Percentiles rank a stretch among this genome's conserved stretches.
Conservation (phyloP, 768 basidiomycete species). For the Termitomyces sp. region DNA sequence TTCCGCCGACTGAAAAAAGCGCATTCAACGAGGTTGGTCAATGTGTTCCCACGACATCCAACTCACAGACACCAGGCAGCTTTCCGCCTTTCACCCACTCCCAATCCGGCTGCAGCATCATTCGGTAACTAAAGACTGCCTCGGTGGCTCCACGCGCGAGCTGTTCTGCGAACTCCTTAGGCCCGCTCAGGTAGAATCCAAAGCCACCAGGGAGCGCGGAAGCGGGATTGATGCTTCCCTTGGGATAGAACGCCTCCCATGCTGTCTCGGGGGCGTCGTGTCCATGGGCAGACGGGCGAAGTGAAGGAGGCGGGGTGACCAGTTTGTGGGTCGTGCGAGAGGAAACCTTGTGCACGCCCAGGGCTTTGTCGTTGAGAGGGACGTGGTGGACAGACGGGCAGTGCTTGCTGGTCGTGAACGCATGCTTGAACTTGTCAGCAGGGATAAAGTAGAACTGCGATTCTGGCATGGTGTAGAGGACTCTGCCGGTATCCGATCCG, state of each 20-base stretch:
- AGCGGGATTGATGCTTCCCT: slow-evolving; percentile 57
- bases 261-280: slow-evolving; percentile 25
- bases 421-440: slow-evolving; percentile 21
- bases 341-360: slow-evolving; percentile 46
- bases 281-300: background rate
- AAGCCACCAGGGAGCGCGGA: slow-evolving; percentile 54
- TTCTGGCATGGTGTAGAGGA: background rate
- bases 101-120: slow-evolving; percentile 60
- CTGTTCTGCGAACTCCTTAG: slow-evolving; percentile 30
- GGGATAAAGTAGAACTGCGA: background rate
- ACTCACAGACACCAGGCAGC: slow-evolving; percentile 65
- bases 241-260: slow-evolving; percentile 60
- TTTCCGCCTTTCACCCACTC: slow-evolving; percentile 74
- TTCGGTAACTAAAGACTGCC: slow-evolving; percentile 56
- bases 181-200: slow-evolving; percentile 63
- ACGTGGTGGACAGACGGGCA: slow-evolving; percentile 18
- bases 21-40: background rate
- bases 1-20: slow-evolving; percentile 43
- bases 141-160: slow-evolving; percentile 42
- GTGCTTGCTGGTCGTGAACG: slow-evolving; percentile 36
- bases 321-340: slow-evolving; percentile 27
- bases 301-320: slow-evolving; percentile 23
- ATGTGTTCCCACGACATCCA: background rate
- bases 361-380: slow-evolving; percentile 31
- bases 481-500: background rate